A percentile compares a stretch with the other conserved stretches of the same genome.
Conservation (phyloP, 805 yeast species). For the Jamesozyma jinghongensis region DNA sequence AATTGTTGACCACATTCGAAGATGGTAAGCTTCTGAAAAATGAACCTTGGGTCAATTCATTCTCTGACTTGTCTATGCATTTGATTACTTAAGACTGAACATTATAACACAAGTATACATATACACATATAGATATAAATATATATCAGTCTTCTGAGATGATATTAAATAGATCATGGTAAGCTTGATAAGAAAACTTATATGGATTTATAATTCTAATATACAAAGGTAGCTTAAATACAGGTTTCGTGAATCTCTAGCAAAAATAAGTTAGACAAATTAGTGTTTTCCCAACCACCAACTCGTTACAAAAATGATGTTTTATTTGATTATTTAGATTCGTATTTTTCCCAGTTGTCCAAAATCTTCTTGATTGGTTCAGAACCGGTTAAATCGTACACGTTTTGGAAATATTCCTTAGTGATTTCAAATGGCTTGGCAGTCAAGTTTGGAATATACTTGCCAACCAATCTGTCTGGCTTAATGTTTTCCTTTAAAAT, state of each 20-base stretch:
- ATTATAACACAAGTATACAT: not conserved
- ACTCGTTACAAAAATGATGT: not conserved
- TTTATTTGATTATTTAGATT: slow-evolving; percentile 13
- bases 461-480: slow-evolving; percentile 85
- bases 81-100: slow-evolving; percentile 9
- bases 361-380: slow-evolving; percentile 83
- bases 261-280: too few species aligned
- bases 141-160: not conserved
- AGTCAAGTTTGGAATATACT: slow-evolving; percentile 97
- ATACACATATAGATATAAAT: not conserved
- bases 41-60: slow-evolving; percentile 41
- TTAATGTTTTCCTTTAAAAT: slow-evolving; percentile 90
- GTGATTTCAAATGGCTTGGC: slow-evolving; percentile 95
- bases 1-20: slow-evolving; percentile 17
- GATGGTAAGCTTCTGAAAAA: slow-evolving; percentile 16
- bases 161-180: not conserved
- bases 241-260: too few species aligned
- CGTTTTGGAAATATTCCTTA: slow-evolving; percentile 95
- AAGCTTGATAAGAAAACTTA: not conserved
- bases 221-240: not conserved
- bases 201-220: not conserved
- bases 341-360: slow-evolving; percentile 92
- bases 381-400: slow-evolving; percentile 81
- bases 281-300: not conserved
- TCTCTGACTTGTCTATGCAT: slow-evolving; percentile 45